These are phyloP conservation scores for Helianthus annuus DNA, from an alignment of 129 eudicot species.

Conservation along the genomic window HanXRQr2.0-SUNRISE NC_035442.2:167895273-167895772, in stretches of 20 bases:
- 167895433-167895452: conserved; percentile 47
- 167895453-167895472: conserved; percentile 37
- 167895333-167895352: conserved; percentile 15
- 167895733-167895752: not conserved
- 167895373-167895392: conserved; percentile 11
- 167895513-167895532: conserved; percentile 22
- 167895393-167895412: conserved; percentile 1
- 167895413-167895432: conserved; percentile 20
- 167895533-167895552: conserved; percentile 55
- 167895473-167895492: conserved; percentile 2
- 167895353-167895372: conserved; percentile 28
- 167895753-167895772: conserved; percentile 23
- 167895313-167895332: conserved; percentile 23
- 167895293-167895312: conserved; percentile 33
- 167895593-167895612: conserved; percentile 28
- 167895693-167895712: conserved; percentile 38
- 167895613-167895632: conserved; percentile 41
- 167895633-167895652: conserved; percentile 54
- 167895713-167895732: conserved; percentile 16
- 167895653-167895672: conserved; percentile 39
- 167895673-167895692: conserved; percentile 35
- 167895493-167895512: conserved; percentile 48
- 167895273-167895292: conserved; percentile 40
- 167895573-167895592: conserved; percentile 32
- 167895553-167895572: conserved; percentile 52